Base-by-base conservation (phyloP, 768 basidiomycete species). In the Hortiboletus campestris region DNA sequence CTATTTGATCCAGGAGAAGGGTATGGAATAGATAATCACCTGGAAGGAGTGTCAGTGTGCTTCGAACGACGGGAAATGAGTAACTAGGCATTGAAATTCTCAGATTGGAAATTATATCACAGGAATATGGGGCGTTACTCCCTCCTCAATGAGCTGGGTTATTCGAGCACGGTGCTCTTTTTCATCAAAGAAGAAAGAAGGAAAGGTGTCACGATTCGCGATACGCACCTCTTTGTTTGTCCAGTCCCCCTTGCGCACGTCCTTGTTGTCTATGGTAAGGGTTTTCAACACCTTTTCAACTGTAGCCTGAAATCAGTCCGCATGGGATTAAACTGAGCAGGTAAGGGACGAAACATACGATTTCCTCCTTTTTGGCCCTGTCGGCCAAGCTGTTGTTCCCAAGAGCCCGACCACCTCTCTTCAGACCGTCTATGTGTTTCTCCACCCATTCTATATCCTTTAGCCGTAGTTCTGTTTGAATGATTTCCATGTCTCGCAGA, bases 371-470 rank as follows among this genome's bases (percentile, higher is more conserved):
- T 79, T 78, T 92, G 19, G 94, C 94, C 76, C 89, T 97, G 73
- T 96, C 96, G 0, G 92, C 94, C 63, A 99, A 77, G 68, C 85
- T 88, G 46, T 68, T 81, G 66, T 78, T 90, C 9, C 88, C 90
- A 25, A 95, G 77, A 55, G 83, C 75, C 42, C 92, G 82, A 17
- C 84, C 84, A 36, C 74, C 68, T 75, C 88, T 91, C 75, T 91
- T 93, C 60, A 92, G 71, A 43, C 72, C 75, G 0, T 95, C 95
- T 34, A 98, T 71, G 41, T 85, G 75, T 76, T 98, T 98, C 75
- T 98, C 91, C 12, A 93, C 88, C 97, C 97, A 99, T 67, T 99
- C 97, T 60, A 95, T 95, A 73, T 99, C 97, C 77, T 99, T 99
- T 41, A 99, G 75, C 46, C 94, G 81, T 19, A 99, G 78, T 73